A percentile compares a stretch with the other conserved stretches of the same genome.
Evolutionary conservation across 1,284 basidiomycete genomes (phyloP).

Genomic region (Salmacisia buchloeana): DNA sequence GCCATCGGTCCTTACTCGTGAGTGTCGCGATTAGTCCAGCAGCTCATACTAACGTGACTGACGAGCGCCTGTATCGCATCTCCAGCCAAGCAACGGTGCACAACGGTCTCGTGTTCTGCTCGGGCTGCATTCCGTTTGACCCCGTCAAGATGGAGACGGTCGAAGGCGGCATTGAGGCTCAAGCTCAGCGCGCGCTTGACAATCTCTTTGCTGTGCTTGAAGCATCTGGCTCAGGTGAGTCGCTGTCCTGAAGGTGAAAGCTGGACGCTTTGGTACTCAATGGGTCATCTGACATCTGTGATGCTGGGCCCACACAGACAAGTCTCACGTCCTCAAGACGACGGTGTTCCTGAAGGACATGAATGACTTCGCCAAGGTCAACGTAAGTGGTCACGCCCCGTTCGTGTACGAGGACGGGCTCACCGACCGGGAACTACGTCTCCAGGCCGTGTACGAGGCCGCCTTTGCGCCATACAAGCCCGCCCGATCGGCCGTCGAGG

Average conservation of each 20-base stretch:
- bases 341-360: constrained; percentile 85
- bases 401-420: neutral
- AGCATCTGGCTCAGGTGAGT: constrained; percentile 60
- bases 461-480: constrained; percentile 64
- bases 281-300: neutral
- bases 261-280: constrained; percentile 24
- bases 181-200: constrained; percentile 76
- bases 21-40: neutral
- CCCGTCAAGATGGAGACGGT: constrained; percentile 71
- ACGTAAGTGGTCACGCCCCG: constrained; percentile 52
- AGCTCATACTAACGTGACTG: too few species aligned
- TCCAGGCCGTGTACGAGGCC: neutral
- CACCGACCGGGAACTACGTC: neutral
- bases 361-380: constrained; percentile 81
- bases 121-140: constrained; percentile 81
- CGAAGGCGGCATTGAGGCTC: constrained; percentile 69
- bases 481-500: constrained; percentile 70
- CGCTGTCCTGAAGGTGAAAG: neutral
- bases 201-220: constrained; percentile 80
- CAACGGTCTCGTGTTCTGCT: constrained; percentile 79
- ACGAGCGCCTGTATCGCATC: too few species aligned
- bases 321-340: constrained; percentile 31
- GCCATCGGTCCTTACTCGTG: constrained; percentile 49
- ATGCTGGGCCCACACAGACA: neutral
- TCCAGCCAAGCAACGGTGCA: constrained; percentile 65